Evolutionary conservation across 495 filamentous ascomycete species (phyloP), one percentile per base, ranked within the genome.

Genomic region (Lichenothelia convexa): DNA sequence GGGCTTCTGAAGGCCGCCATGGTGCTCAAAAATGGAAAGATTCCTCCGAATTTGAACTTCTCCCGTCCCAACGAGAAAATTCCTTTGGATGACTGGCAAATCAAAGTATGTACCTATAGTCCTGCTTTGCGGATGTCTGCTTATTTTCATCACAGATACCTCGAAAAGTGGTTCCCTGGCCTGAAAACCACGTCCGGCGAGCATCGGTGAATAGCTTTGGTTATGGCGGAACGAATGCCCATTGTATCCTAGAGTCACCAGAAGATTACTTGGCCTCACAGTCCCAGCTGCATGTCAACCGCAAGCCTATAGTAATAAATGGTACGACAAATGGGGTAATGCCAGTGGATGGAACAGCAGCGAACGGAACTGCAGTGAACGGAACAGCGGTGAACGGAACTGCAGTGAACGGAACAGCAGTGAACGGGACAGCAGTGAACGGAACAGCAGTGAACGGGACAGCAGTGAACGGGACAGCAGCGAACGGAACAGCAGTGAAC

Each of bases 131-230:
- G 15, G 17, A 11, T 4, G 12, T 34, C 13, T 9, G 11, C 0
- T 7, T 18, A 19, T 20, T 17, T 17, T 15, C 4, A 20, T 18
- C 27, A 9, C 9, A 13, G 26, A 3, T 5, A 32, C 1, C 37
- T 46, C 3, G 34, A 35, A 11, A 41, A 15, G 51, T 53, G 33
- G 43, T 50, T 15, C 55, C 56, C 8, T 57, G 51, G 49, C 53
- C 53, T 8, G 49, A 43, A 21, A n/a, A n/a, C n/a, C 46, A 57
- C 18, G 56, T 54, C 39, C 55, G 53, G 41, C 58, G 56, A 36
- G 41, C 55, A 4, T 61, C 59, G 34, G 54, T 62, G 32, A 62
- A 62, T 40, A 60, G 58, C 32, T 60, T 62, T 16, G 58, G 57
- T 2, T 62, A 55, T 40, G 57, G 58, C 29, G 58, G 18, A 58